phyloP scores from a whole-genome alignment of 495 filamentous ascomycete species.

The Wilcoxina mikolae region DNA sequence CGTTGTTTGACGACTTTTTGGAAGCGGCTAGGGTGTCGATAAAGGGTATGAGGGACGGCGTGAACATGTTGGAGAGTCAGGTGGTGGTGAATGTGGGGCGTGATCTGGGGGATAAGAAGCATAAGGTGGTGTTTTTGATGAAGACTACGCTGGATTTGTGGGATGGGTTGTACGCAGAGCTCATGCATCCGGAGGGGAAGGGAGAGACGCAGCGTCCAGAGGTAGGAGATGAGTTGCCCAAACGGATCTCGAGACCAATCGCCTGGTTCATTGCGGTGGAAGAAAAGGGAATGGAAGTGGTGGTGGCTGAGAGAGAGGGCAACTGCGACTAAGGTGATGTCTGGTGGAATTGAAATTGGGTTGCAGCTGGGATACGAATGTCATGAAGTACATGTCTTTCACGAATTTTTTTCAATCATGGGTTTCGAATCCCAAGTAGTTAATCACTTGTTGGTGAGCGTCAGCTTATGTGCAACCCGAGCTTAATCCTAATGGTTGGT shows the following conservation, averaged over 20 bases:
- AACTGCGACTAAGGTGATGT: no score
- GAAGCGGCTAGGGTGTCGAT: not conserved
- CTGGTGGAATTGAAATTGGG: no score
- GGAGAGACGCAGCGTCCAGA: not conserved
- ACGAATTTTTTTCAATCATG: no score
- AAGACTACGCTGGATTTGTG: not conserved
- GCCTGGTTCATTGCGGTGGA: not conserved
- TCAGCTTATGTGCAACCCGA: no score
- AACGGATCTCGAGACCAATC: not conserved
- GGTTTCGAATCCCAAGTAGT: no score
- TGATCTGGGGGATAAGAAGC: no score
- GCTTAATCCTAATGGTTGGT: no score
- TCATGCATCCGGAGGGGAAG: not conserved
- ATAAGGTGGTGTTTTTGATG: not conserved
- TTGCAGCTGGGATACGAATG: no score
- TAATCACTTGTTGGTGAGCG: no score
- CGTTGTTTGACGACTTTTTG: not conserved
- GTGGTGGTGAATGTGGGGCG: not conserved
- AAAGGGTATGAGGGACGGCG: not conserved
- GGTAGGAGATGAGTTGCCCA: not conserved
- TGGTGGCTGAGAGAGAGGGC: not conserved
- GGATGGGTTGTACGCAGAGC: not conserved
- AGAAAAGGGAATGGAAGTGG: not conserved
- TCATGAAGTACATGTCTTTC: no score
- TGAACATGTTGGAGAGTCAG: not conserved